phyloP scores from a whole-genome alignment of 805 yeast genomes.

The Pichia kluyveri region DNA sequence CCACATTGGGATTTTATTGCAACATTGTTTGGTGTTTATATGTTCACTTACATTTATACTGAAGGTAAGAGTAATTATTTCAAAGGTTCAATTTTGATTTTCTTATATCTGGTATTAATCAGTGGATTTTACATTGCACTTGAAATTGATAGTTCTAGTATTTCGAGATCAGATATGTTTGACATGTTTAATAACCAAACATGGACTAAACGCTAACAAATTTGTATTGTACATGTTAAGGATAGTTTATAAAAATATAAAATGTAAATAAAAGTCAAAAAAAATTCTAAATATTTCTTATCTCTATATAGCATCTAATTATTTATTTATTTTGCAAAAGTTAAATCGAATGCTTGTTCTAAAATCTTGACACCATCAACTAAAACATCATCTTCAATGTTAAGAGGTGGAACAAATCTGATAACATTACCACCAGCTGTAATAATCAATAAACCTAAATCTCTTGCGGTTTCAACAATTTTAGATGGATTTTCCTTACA shows the following conservation, averaged over 20 bases:
- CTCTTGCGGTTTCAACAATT: slow-evolving; percentile 63
- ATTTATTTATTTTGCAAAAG: slow-evolving; percentile 9
- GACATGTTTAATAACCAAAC: neutral
- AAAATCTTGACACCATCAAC: slow-evolving; percentile 66
- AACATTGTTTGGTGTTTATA: slow-evolving; percentile 70
- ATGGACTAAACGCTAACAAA: neutral
- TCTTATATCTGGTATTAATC: slow-evolving; percentile 66
- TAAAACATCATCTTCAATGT: slow-evolving; percentile 62
- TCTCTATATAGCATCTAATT: too few species aligned
- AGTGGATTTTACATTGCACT: slow-evolving; percentile 72
- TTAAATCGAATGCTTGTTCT: slow-evolving; percentile 40
- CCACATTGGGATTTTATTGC: slow-evolving; percentile 95
- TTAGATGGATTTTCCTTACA: slow-evolving; percentile 54
- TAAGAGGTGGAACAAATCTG: slow-evolving; percentile 88
- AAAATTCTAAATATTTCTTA: too few species aligned
- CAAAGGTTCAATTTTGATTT: slow-evolving; percentile 82
- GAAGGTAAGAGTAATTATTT: slow-evolving; percentile 96
- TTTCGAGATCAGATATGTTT: neutral
- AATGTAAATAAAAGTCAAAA: neutral
- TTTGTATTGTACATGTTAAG: too few species aligned
- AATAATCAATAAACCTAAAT: slow-evolving; percentile 72
- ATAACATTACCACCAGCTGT: slow-evolving; percentile 90
- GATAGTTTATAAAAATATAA: neutral
- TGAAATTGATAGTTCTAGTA: slow-evolving; percentile 23
- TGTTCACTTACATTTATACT: slow-evolving; percentile 89